These are phyloP conservation scores for Pelargonium fulgidum DNA, from an alignment of 441 rosid species.

Conservation along the genomic window DNA sequence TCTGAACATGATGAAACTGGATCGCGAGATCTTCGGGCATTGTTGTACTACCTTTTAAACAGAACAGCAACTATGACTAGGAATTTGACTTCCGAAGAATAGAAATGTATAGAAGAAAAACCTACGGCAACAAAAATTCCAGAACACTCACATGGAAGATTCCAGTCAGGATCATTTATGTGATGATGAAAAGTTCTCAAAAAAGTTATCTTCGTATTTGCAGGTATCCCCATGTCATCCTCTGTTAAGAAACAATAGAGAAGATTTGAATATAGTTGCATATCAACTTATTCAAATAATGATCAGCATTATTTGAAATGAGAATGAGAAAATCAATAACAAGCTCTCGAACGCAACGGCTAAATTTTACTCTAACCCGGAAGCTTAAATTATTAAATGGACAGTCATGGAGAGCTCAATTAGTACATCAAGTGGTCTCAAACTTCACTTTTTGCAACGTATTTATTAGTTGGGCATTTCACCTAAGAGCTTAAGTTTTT, in stretches of 20 bases:
- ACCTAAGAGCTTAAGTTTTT: too few relatives aligned
- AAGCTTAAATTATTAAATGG: too few relatives aligned
- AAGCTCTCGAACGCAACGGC: too few relatives aligned
- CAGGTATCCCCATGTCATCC: conserved; percentile 87
- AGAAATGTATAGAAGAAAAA: not conserved
- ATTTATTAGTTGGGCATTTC: too few relatives aligned
- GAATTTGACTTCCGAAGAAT: not conserved
- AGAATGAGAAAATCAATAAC: not conserved
- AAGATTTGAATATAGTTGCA: conserved; percentile 1
- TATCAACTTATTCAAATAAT: not conserved
- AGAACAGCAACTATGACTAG: not conserved
- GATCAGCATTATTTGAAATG: not conserved
- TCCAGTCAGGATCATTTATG: conserved; percentile 68
- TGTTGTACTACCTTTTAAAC: not conserved
- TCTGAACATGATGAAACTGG: not conserved
- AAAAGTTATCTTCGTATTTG: conserved; percentile 79
- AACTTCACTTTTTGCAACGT: too few relatives aligned
- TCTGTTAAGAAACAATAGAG: conserved; percentile 41
- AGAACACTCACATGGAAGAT: conserved; percentile 68
- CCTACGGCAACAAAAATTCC: not conserved
- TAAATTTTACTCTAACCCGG: too few relatives aligned
- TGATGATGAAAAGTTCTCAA: conserved; percentile 64
- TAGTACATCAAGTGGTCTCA: too few relatives aligned
- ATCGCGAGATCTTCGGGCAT: not conserved
- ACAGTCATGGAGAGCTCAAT: too few relatives aligned